These are phyloP conservation scores for Flammula alnicola DNA, from an alignment of 1,284 basidiomycete genomes.

Conservation along the genomic window DNA sequence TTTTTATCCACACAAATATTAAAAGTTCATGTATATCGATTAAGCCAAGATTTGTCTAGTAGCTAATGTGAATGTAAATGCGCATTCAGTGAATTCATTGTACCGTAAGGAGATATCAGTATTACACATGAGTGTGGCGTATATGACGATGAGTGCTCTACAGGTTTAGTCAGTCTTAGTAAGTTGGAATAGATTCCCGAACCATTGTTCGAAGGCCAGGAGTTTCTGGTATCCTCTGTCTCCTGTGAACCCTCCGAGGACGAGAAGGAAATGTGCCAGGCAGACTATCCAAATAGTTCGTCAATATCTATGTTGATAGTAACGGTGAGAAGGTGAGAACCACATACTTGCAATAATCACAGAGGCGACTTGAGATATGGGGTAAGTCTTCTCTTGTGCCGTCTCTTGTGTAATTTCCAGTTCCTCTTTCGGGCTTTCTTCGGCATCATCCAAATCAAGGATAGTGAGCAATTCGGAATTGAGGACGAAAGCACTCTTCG, in stretches of 20 bases:
- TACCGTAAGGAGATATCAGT: too few relatives aligned
- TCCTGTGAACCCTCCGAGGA: conserved; percentile 55
- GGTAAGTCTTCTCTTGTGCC: conserved; percentile 29
- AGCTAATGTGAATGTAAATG: conserved; percentile 7
- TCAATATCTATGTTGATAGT: not conserved
- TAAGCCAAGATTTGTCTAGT: conserved; percentile 9
- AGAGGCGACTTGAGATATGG: conserved; percentile 46
- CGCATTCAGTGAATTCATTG: too few relatives aligned
- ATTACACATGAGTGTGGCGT: too few relatives aligned
- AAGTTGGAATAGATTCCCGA: conserved; percentile 27
- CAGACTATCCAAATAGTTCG: conserved; percentile 38
- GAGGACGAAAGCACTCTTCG: conserved; percentile 69
- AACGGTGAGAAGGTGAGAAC: not conserved
- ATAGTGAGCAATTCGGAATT: conserved; percentile 67
- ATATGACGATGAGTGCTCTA: too few relatives aligned
- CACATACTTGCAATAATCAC: conserved; percentile 49
- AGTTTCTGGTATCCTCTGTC: conserved; percentile 51
- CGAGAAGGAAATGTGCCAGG: conserved; percentile 54
- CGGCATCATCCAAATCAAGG: conserved; percentile 25
- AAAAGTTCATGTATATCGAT: conserved; percentile 18
- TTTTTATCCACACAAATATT: conserved; percentile 4
- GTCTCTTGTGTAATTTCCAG: conserved; percentile 13
- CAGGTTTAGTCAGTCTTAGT: conserved; percentile 3
- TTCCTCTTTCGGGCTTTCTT: conserved; percentile 21
- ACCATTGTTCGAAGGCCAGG: conserved; percentile 46